Evolutionary conservation across 2,329 filamentous ascomycete genomes (phyloP), one percentile per base, ranked within the genome.

Genomic region (Aspergillus cejpii): DNA sequence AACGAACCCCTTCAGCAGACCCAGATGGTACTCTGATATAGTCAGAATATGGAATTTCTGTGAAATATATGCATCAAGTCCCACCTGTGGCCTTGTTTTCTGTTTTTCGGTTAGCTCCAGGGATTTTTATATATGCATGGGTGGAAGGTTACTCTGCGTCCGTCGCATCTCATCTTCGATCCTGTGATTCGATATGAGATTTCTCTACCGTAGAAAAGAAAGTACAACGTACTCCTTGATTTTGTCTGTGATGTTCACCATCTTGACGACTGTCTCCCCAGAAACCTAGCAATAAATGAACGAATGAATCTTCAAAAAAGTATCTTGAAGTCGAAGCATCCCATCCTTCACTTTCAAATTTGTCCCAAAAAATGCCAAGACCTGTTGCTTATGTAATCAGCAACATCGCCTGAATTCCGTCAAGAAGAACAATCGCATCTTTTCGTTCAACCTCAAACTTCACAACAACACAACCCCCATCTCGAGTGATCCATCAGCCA

Each of bases 191-290:
- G 38, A 37, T 37, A 40, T 27, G n/a, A 15, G 15, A 17, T 37
- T 11, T 28, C 19, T 20, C 19, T 54, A 36, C 23, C 6, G 40
- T 19, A 11, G 33, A 31, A 44, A 2, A 11, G 7, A 38, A 2
- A 40, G n/a, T 14, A 23, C 7, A 7, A 51, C 55, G 66, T 72
- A 95, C 91, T 97, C 92, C 78, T 98, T 98, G 75, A 98, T 98
- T 79, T 95, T 97, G 44, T 98, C 94, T 55, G 92, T 97, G 57
- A 98, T 98, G 75, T 97, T 97, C 70, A 97, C 92, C 92, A 98
- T 98, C 62, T 63, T 72, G 66, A 38, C 61, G 54, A 55, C 59
- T 50, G 39, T 39, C 54, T 52, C 53, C 54, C 57, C 55, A 52
- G n/a, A n/a, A n/a, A n/a, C n/a, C n/a, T n/a, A n/a, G n/a, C n/a